These are phyloP conservation scores for Ogataea hybrid DNA, from an alignment of 1,139 yeast species.

Conservation along the genomic window DNA sequence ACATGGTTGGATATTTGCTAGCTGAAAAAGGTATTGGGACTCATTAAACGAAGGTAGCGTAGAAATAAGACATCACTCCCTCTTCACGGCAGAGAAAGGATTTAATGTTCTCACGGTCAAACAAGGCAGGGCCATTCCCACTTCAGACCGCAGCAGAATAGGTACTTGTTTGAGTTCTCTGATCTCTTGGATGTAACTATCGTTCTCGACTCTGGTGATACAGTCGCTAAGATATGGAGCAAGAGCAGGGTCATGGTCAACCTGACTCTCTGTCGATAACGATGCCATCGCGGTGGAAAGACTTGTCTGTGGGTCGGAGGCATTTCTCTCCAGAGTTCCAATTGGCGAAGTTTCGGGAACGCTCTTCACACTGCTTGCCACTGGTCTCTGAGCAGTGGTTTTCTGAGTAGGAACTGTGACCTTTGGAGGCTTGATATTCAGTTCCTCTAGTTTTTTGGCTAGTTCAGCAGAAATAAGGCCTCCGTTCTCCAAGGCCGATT, in stretches of 20 bases:
- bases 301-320: constrained; percentile 11
- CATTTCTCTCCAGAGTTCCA: constrained; percentile 5
- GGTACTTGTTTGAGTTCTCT: constrained; percentile 78
- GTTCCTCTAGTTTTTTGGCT: constrained; percentile 44
- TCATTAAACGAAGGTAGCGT: constrained; percentile 20
- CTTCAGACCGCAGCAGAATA: constrained; percentile 82
- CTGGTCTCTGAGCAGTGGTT: constrained; percentile 9
- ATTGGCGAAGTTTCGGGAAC: constrained; percentile 13
- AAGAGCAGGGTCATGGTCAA: constrained; percentile 38
- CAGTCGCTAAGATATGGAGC: constrained; percentile 57
- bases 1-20: constrained; percentile 1
- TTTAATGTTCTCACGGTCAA: constrained; percentile 90
- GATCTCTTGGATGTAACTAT: constrained; percentile 71
- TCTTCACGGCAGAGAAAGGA: constrained; percentile 52
- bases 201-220: constrained; percentile 60
- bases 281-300: constrained; percentile 25
- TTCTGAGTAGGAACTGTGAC: constrained; percentile 40
- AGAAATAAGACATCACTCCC: constrained; percentile 8
- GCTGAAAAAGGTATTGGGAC: constrained; percentile 9
- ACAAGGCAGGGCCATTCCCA: constrained; percentile 95
- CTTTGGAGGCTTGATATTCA: constrained; percentile 55
- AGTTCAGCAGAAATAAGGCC: constrained; percentile 42
- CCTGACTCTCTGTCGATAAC: constrained; percentile 1
- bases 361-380: constrained; percentile 12
- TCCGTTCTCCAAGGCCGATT: constrained; percentile 35